phyloP scores from a whole-genome alignment of 2,329 filamentous ascomycete genomes.

The Penicillium sp. region DNA sequence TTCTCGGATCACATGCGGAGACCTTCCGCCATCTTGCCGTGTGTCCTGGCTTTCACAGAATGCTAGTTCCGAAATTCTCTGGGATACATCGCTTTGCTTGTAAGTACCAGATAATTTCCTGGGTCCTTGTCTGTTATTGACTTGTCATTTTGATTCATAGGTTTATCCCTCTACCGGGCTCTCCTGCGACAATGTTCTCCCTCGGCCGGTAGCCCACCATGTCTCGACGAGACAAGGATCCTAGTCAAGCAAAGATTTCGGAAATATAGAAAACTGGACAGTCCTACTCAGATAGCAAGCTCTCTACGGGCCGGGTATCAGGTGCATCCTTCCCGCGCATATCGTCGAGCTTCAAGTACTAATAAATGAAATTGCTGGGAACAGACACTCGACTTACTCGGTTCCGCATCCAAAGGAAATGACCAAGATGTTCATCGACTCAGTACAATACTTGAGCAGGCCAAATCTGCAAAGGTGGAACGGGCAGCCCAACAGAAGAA shows the following conservation, averaged over 20 bases:
- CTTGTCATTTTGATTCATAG: conserved; percentile 28
- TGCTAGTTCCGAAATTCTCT: conserved; percentile 44
- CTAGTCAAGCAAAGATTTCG: conserved; percentile 44
- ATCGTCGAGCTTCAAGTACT: conserved; percentile 9
- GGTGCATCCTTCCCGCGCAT: conserved; percentile 26
- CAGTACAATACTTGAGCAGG: conserved; percentile 31
- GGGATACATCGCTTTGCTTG: conserved; percentile 51
- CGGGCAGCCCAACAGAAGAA: conserved; percentile 26
- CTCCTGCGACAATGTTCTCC: conserved; percentile 48
- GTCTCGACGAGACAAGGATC: conserved; percentile 28
- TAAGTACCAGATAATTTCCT: conserved; percentile 26
- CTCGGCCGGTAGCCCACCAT: conserved; percentile 29
- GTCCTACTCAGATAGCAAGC: conserved; percentile 43
- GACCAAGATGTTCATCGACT: conserved; percentile 29
- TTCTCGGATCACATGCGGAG: conserved; percentile 1
- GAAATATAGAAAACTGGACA: conserved; percentile 42
- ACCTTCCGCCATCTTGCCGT: conserved; percentile 9
- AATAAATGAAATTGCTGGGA: conserved; percentile 3
- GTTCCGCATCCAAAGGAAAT: conserved; percentile 37
- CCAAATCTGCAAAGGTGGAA: conserved; percentile 24
- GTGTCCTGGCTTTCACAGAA: conserved; percentile 22
- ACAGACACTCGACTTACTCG: conserved; percentile 45
- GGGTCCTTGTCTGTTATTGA: neutral
- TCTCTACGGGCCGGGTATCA: conserved; percentile 48
- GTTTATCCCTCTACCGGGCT: conserved; percentile 50